A percentile compares a stretch with the other conserved stretches of the same genome.
Evolutionary conservation across 345 rosid genomes (phyloP).

Genomic region (Tarenaya hassleriana): DNA sequence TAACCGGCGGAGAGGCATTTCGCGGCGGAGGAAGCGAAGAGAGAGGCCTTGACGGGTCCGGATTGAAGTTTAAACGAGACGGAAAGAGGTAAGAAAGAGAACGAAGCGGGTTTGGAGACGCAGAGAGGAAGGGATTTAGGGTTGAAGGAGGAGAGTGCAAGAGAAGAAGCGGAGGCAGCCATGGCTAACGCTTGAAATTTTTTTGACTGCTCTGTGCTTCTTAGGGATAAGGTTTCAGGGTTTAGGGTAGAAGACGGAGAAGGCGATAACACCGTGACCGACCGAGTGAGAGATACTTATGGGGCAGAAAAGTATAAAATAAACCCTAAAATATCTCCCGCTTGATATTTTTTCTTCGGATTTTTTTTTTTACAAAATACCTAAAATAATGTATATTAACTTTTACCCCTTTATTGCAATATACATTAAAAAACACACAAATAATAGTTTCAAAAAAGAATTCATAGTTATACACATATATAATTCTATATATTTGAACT

Average conservation of each 20-base stretch:
- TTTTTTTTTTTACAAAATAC: too few species aligned
- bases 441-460: too few species aligned
- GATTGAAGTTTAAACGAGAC: constrained; percentile 33
- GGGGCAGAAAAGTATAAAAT: too few species aligned
- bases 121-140: constrained; percentile 39
- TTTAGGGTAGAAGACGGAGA: constrained; percentile 22
- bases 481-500: too few species aligned
- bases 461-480: too few species aligned
- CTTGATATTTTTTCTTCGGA: too few species aligned
- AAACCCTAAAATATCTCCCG: too few species aligned
- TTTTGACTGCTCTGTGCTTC: too few species aligned
- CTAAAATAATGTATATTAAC: too few species aligned
- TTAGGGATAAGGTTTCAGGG: constrained; percentile 33
- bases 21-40: constrained; percentile 26
- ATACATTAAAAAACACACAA: too few species aligned
- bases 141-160: constrained; percentile 50
- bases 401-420: too few species aligned
- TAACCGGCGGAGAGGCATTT: constrained; percentile 20
- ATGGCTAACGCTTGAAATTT: constrained; percentile 34
- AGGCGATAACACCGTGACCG: constrained; percentile 21
- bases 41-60: constrained; percentile 35
- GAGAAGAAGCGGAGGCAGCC: constrained; percentile 66
- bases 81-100: constrained; percentile 33
- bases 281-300: constrained; percentile 20
- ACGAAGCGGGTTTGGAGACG: constrained; percentile 34